Percentiles rank a stretch among this genome's conserved stretches.
Conservation (phyloP, 306 rosid species). For the Pyrus pyrifolia region DNA sequence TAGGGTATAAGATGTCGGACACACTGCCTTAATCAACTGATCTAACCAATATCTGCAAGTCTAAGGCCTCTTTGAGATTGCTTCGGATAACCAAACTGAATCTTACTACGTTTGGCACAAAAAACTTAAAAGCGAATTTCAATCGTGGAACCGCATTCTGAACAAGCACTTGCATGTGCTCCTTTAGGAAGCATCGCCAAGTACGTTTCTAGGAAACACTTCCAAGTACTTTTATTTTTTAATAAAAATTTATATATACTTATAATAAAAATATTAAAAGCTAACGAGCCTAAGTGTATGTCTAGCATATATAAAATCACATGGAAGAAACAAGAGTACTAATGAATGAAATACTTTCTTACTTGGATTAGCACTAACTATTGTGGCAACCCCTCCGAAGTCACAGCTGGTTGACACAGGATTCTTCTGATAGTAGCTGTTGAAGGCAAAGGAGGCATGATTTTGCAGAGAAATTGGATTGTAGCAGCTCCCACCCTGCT, state of each 20-base stretch:
- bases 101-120: neutral
- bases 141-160: neutral
- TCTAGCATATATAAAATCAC: neutral
- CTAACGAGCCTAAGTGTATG: neutral
- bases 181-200: no score
- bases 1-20: neutral
- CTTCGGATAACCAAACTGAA: neutral
- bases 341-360: conserved; percentile 9
- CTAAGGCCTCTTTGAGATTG: neutral
- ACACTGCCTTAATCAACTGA: neutral
- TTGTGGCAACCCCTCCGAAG: conserved; percentile 72
- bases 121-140: neutral
- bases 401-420: conserved; percentile 80
- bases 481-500: conserved; percentile 72
- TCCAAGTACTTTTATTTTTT: no score
- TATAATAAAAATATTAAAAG: no score
- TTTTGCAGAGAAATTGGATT: conserved; percentile 63
- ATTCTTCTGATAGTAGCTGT: conserved; percentile 74
- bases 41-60: no score
- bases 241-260: no score
- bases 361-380: conserved; percentile 74
- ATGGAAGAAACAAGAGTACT: neutral
- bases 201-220: no score
- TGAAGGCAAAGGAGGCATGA: conserved; percentile 91
- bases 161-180: no score